Evolutionary conservation across 2,329 filamentous ascomycete species (phyloP), one percentile per base, ranked within the genome.

Genomic region (Fusarium sterilihyphosum): DNA sequence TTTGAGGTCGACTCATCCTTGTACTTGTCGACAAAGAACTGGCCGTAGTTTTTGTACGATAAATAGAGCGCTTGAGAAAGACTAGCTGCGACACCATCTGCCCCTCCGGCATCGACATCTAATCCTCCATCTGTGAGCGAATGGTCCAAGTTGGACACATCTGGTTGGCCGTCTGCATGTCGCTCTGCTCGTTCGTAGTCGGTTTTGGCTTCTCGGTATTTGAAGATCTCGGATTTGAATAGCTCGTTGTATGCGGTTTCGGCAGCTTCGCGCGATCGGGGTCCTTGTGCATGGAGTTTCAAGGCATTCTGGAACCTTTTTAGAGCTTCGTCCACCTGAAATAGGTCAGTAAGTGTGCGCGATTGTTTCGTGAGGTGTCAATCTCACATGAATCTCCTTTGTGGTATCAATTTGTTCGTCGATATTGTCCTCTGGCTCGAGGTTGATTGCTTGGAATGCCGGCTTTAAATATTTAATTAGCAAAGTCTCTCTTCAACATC

Each of bases 401-500:
- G 95, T 98, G 78, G 96, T 95, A 82, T 99, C 96, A 79, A 98
- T 87, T 83, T 98, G 95, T 78, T 97, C 94, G 80, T 98, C 95
- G 73, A 92, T 87, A 66, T 94, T 94, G 80, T 97, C 94, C 84
- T 98, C 96, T 16, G 94, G 93, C 83, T 98, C 95, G 84, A 98
- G 90, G 82, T 99, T 99, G 83, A 98, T 91, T 61, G 96, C 94
- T 79, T 92, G 91, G 85, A 97, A 98, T 78, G 90, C 88, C 75
- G 89, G 87, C 89, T 90, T 66, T 31, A 31, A 49, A n/a, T 41
- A 20, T 57, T 44, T 29, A 52, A 77, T 78, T 57, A 78, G 76
- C 38, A 67, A 12, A 43, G 35, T 22, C 44, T 47, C 26, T 11
- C 22, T 22, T 8, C 16, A 4, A 6, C 10, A 12, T 17, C 22